These are phyloP conservation scores for Tolypocladium ophioglossoides DNA, from an alignment of 2,329 filamentous ascomycete species.

Conservation along the genomic window DNA sequence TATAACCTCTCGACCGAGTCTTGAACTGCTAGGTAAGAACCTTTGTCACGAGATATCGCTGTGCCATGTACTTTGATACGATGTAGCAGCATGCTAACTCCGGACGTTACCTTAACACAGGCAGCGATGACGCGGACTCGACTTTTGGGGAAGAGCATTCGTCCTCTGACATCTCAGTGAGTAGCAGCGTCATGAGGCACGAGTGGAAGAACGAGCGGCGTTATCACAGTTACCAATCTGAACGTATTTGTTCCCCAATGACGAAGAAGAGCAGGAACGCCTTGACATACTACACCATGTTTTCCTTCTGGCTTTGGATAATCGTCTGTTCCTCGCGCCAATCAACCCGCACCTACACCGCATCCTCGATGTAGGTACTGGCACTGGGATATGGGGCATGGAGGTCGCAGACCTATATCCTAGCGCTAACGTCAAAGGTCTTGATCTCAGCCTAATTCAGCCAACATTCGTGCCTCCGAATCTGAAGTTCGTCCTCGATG, in stretches of 20 bases:
- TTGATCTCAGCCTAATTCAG: background rate
- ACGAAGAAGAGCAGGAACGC: background rate
- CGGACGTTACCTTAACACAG: too few species aligned
- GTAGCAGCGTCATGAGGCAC: background rate
- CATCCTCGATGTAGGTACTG: background rate
- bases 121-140: too few species aligned
- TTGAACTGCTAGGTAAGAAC: too few species aligned
- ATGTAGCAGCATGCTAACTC: too few species aligned
- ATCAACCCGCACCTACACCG: background rate
- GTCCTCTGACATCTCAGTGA: too few species aligned
- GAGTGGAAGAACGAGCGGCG: background rate
- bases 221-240: background rate
- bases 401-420: background rate
- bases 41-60: too few species aligned
- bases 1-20: too few species aligned
- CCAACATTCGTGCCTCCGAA: background rate
- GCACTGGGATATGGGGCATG: background rate
- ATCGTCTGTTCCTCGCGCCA: background rate
- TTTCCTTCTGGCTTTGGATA: background rate
- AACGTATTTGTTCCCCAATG: background rate
- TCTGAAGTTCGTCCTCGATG: background rate
- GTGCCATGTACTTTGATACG: too few species aligned
- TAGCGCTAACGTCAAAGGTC: background rate
- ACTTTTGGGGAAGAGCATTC: too few species aligned
- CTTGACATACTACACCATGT: background rate